Evolutionary conservation across 441 rosid genomes (phyloP).

Genomic region (Populus trichocarpa): DNA sequence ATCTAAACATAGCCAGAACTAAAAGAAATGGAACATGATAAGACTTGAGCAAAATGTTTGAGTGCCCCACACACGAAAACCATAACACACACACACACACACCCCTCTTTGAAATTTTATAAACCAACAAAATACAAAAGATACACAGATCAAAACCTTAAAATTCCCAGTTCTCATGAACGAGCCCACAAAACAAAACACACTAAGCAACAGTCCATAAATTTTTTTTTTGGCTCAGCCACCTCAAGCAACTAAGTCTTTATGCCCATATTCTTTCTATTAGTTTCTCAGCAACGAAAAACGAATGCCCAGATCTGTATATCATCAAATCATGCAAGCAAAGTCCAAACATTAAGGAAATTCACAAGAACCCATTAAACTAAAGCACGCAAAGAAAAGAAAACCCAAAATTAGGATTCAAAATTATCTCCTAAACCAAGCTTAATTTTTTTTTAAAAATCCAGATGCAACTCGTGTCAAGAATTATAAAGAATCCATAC

Average conservation of each 20-base stretch:
- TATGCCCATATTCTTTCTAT: neutral
- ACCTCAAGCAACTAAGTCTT: neutral
- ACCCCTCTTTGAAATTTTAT: too few relatives aligned
- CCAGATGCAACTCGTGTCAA: neutral
- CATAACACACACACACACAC: neutral
- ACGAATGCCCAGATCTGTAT: slow-evolving; percentile 28
- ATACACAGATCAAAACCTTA: neutral
- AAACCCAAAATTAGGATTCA: neutral
- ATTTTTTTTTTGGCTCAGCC: neutral
- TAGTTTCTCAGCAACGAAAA: slow-evolving; percentile 10
- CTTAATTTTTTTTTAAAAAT: neutral
- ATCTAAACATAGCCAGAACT: slow-evolving; percentile 3
- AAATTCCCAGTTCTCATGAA: slow-evolving; percentile 1
- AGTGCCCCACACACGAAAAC: neutral
- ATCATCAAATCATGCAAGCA: slow-evolving; percentile 16
- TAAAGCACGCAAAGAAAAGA: neutral
- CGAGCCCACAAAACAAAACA: neutral
- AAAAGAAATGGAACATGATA: neutral
- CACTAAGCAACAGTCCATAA: neutral
- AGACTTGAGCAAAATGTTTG: neutral
- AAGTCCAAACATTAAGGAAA: neutral
- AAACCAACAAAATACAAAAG: neutral
- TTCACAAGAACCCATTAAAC: neutral
- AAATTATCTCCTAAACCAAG: neutral
- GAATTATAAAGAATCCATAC: neutral